A percentile compares a stretch with the other conserved stretches of the same genome.
phyloP scores from a whole-genome alignment of 2,329 filamentous ascomycete species.

The Spiromastix sp. region DNA sequence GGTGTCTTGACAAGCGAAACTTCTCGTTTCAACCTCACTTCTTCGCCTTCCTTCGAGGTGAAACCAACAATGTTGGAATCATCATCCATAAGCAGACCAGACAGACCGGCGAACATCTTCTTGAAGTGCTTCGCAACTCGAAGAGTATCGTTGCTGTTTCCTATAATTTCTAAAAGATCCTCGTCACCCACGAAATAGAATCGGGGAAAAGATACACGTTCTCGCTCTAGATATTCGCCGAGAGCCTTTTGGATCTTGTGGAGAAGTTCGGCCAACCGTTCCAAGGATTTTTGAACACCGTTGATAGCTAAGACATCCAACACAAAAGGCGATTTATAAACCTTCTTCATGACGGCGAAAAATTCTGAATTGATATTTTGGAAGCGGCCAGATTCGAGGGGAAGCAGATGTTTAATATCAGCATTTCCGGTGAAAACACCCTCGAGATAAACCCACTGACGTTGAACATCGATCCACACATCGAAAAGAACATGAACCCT shows the following conservation, averaged over 20 bases:
- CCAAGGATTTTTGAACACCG: constrained; percentile 89
- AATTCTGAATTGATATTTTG: constrained; percentile 99
- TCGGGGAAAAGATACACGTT: constrained; percentile 91
- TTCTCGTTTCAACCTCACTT: constrained; percentile 75
- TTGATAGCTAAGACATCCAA: constrained; percentile 93
- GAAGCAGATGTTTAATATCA: constrained; percentile 95
- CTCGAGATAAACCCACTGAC: constrained; percentile 98
- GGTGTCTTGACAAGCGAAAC: constrained; percentile 90
- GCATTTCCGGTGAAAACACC: constrained; percentile 98
- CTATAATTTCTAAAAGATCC: constrained; percentile 96
- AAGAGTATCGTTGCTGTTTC: constrained; percentile 94
- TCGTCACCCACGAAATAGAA: constrained; percentile 99
- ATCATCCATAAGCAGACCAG: constrained; percentile 82
- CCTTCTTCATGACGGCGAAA: constrained; percentile 98
- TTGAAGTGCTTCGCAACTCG: constrained; percentile 98
- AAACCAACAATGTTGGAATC: constrained; percentile 83
- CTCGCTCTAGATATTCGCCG: constrained; percentile 95
- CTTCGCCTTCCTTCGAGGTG: constrained; percentile 89
- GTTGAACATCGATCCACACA: constrained; percentile 99
- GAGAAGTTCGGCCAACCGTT: constrained; percentile 88
- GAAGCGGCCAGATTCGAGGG: constrained; percentile 92
- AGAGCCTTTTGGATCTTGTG: constrained; percentile 99
- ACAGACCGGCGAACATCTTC: constrained; percentile 99
- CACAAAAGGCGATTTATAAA: constrained; percentile 90
- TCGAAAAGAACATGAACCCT: constrained; percentile 95